Base-by-base conservation (phyloP, 768 basidiomycete species). In the Lepiota brunneoincarnata region DNA sequence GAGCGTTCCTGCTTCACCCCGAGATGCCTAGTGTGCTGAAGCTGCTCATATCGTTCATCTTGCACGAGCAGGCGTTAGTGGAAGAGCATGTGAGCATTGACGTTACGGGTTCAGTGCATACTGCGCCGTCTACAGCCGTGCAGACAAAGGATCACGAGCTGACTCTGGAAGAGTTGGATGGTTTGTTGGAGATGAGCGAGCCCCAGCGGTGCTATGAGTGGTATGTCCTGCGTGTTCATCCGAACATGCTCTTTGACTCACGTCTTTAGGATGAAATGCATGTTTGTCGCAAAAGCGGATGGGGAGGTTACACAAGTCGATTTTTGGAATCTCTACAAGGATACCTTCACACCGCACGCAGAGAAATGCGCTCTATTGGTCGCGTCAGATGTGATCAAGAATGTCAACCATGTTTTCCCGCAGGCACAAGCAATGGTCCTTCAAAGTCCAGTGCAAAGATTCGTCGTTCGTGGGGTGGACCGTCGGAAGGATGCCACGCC, bases 341-440 rank as follows among this genome's bases (percentile, higher is more conserved):
- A 90, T 55, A 82, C 82, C 1, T 97, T 98, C 62, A 71, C 79
- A 1, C 82, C 84, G 1, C 77, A 75, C 62, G 67, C 77, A 55
- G 80, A 83, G 1, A 75, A 75, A 51, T 74, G 81, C 54, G 80
- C 81, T 10, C 72, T 92, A 40, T 80, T 94, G 2, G 81, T 85
- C 2, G 95, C 97, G 0, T 87, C 91, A 1, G 96, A 99, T 40
- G 91, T 97, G 45, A 98, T 99, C 68, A 95, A 96, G 69, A 91
- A 90, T 58, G 91, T 95, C 57, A 91, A 83, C 45, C 72, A 82
- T 9, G 88, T 94, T 23, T 96, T 93, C 63, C 88, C 91, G 5
- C 80, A 84, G 44, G 93, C 93, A 0, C 83, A 86, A 60, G 93
- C 95, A 1, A 92, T 92, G 84, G 91, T 95, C 18, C 76, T 91